phyloP scores from a whole-genome alignment of 768 basidiomycete species.

The Panaeolus cyanescens region DNA sequence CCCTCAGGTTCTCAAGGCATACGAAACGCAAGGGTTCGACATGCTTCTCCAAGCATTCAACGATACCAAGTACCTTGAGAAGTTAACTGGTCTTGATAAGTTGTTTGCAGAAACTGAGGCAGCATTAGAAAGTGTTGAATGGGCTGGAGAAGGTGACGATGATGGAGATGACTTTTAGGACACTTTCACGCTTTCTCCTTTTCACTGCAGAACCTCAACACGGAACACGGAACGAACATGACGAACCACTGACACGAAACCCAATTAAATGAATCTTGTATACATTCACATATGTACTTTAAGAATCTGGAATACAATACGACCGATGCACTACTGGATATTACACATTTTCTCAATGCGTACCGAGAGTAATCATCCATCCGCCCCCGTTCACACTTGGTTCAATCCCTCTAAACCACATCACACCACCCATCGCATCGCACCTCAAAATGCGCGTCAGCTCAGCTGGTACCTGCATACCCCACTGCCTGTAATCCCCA shows the following conservation, averaged over 20 bases:
- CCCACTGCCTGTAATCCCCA: background rate
- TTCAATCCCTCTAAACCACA: slow-evolving; percentile 55
- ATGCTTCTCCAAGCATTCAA: slow-evolving; percentile 85
- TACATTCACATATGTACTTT: background rate
- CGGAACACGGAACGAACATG: background rate
- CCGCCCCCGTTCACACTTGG: slow-evolving; percentile 49
- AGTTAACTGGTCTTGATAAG: slow-evolving; percentile 77
- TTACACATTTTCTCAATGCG: slow-evolving; percentile 11
- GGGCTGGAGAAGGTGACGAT: slow-evolving; percentile 70
- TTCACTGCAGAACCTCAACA: too few relatives aligned
- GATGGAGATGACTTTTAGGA: slow-evolving; percentile 29
- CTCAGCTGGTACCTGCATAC: slow-evolving; percentile 3
- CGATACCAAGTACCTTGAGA: slow-evolving; percentile 73
- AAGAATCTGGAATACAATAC: slow-evolving; percentile 3
- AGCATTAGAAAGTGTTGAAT: slow-evolving; percentile 70
- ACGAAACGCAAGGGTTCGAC: slow-evolving; percentile 76
- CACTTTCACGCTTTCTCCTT: too few relatives aligned
- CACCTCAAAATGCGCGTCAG: slow-evolving; percentile 31
- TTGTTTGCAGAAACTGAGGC: slow-evolving; percentile 76
- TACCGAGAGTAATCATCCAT: slow-evolving; percentile 36
- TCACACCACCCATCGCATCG: slow-evolving; percentile 50
- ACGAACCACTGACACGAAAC: too few relatives aligned
- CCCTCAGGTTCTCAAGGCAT: slow-evolving; percentile 74
- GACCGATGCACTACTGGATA: background rate
- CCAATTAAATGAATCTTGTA: too few relatives aligned